A percentile compares a stretch with the other conserved stretches of the same genome.
Evolutionary conservation across 305 asterid genomes (phyloP).

Genomic region (Euphrasia arctica): DNA sequence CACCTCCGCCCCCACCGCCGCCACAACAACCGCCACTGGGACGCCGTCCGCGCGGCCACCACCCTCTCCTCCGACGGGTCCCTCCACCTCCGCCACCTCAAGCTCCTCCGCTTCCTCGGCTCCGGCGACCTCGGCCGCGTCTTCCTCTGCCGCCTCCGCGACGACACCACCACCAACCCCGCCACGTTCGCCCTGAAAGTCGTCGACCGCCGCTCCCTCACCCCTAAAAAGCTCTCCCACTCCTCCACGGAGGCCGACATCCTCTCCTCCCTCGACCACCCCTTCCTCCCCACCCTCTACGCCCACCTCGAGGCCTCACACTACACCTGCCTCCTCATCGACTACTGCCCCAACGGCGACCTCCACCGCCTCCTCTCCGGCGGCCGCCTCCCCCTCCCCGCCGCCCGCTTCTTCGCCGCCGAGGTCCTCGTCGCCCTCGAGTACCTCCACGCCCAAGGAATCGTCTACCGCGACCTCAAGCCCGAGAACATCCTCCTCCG

Average conservation of each 20-base stretch:
- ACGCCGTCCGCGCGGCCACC: constrained; percentile 64
- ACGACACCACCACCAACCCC: constrained; percentile 46
- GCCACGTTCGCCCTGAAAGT: constrained; percentile 81
- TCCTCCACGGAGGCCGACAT: constrained; percentile 73
- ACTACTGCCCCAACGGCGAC: constrained; percentile 84
- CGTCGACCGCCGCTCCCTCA: constrained; percentile 64
- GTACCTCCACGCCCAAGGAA: constrained; percentile 69
- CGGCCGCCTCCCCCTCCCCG: constrained; percentile 40
- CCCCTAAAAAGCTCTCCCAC: constrained; percentile 57
- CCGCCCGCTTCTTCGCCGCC: constrained; percentile 71
- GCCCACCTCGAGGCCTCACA: constrained; percentile 82
- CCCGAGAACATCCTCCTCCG: constrained; percentile 81
- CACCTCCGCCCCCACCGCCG: constrained; percentile 64
- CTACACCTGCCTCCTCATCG: constrained; percentile 78
- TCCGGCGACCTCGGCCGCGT: constrained; percentile 92
- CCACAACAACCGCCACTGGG: constrained; percentile 62
- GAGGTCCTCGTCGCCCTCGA: constrained; percentile 74
- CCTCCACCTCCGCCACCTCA: constrained; percentile 83
- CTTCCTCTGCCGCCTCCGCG: constrained; percentile 79
- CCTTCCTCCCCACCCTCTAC: constrained; percentile 82
- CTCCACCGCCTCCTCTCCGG: constrained; percentile 65
- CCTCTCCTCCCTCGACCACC: constrained; percentile 71
- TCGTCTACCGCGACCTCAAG: constrained; percentile 78
- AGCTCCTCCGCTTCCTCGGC: constrained; percentile 74
- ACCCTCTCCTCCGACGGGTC: constrained; percentile 68